Base-by-base conservation (phyloP, 768 basidiomycete species). In the Suillus placidus region DNA sequence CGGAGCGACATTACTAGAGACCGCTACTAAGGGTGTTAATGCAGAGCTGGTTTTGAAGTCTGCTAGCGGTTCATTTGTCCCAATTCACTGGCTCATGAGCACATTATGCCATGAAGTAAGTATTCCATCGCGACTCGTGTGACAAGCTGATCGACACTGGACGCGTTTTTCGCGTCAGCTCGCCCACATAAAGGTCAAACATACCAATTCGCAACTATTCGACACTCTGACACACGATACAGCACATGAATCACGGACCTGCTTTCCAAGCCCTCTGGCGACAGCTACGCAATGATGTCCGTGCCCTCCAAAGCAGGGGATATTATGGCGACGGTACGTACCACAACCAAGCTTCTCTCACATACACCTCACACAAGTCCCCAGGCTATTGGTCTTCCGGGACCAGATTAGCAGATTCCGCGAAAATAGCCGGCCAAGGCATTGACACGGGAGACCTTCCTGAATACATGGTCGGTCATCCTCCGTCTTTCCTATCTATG, bases 381-480 rank as follows among this genome's bases (percentile, higher is more conserved):
- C 49, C 56, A 94, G 92, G 92, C 10, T 92, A 88, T 71, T 94
- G 92, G 91, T 94, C 92, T 18, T 86, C 89, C 51, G 93, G 93
- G 2, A 86, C 78, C 18, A 84, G 91, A 56, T 81, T 94, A 14
- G 80, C 80, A 1, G 92, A 94, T 75, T 90, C 91, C 0, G 81
- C 82, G 2, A 78, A 75, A 47, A 74, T 91, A 30, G 76, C 78
- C 0, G 85, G 86, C 3, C 78, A 84, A 64, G 86, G 85, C 1
- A 76, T 84, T 47, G 82, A 83, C 43, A 73, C 75, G 30, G 86
- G 83, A 3, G 89, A 89, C 58, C 79, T 92, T 4, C 93, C 93
- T 5, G 90, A 93, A 79, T 93, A 88, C 72, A 85, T 93, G 82
- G 92, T 92, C 67, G 57, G 20, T 30, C n/a, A 5, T 45, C 42